Evolutionary conservation across 2,329 filamentous ascomycete genomes (phyloP), one percentile per base, ranked within the genome.

Genomic region (Clonostachys byssicola): DNA sequence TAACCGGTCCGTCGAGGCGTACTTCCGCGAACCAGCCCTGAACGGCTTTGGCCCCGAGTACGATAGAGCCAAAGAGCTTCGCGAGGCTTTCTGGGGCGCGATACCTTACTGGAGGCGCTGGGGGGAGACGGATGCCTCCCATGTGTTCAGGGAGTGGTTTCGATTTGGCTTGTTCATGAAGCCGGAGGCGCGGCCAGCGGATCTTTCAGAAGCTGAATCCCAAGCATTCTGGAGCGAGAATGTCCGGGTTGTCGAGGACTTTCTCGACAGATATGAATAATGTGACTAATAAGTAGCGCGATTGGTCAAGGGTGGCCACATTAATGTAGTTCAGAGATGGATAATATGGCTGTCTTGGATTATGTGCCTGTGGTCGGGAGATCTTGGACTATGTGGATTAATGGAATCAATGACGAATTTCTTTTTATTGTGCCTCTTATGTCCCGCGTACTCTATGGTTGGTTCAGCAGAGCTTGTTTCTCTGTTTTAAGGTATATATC

Each of bases 171-270:
- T 39, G 5, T 18, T 39, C 17, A 39, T 39, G 36, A 39, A 39
- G 17, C 36, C 36, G 14, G 36, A 39, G 36, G 14, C 3, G 14
- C 17, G 36, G 8, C 17, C 36, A 7, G 17, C 36, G 7, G 17
- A 5, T n/a, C 14, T 18, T 40, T 38, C 49, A 2, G 14, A 30
- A 36, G 41, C 23, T 14, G 44, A 49, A 36, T 38, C 35, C 39
- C 14, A 20, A 39, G 47, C 46, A 23, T 51, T 49, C n/a, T 49
- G 49, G 49, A 17, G 12, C 16, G 49, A 49, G 34, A 51, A 49
- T 33, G 47, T 49, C 23, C 49, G 49, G 9, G 42, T 51, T 45
- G 49, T 51, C 9, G 44, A 51, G 49, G 20, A 41, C 6, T 49
- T 51, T 23, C 23, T 51, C 33, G 34, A 44, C 10, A 49, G 49